Evolutionary conservation across 2,329 filamentous ascomycete genomes (phyloP), one percentile per base, ranked within the genome.

Genomic region (Aureobasidium mangrovei): DNA sequence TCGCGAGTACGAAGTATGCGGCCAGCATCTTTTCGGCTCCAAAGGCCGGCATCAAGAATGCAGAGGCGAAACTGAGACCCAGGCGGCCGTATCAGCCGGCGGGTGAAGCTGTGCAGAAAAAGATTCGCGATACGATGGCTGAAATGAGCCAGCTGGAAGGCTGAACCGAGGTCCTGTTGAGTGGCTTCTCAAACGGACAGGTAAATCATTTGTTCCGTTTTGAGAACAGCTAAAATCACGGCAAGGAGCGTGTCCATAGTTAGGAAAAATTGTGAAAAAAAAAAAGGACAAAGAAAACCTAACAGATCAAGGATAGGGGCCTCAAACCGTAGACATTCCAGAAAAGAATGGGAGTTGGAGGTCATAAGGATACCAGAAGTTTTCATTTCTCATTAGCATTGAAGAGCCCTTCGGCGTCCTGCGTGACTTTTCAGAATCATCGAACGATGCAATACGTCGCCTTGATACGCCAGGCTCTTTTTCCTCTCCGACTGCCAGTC

Each of bases 1-100:
- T 86, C 61, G 81, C 81, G 8, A 73, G 49, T 83, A 81, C 79
- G n/a, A 87, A 88, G 69, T 86, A 84, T 63, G 84, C 83, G 0
- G 82, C 81, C 0, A 45, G 76, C 4, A 80, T 82, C 32, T 80
- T 77, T 59, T 80, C 80, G 33, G 84, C 81, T 1, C 74, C 67
- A 55, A 66, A 69, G 49, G 83, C 83, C 1, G 81, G 81, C 0
- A 78, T 87, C 36, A 74, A 79, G 56, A 76, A 74, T 1, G 80
- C 82, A 2, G 77, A 77, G 66, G 72, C 75, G 65, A 78, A 79
- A 67, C 64, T 85, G 66, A 70, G 69, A 64, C 82, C 82, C 0
- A 72, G 83, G 53, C 74, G 76, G 56, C 83, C 84, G n/a, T 86
- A 86, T 62, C 70, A 79, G 59, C 68, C 70, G 57, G 67, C 71